phyloP scores from a whole-genome alignment of 176 grass and related monocot species.

The Triticum urartu region DNA sequence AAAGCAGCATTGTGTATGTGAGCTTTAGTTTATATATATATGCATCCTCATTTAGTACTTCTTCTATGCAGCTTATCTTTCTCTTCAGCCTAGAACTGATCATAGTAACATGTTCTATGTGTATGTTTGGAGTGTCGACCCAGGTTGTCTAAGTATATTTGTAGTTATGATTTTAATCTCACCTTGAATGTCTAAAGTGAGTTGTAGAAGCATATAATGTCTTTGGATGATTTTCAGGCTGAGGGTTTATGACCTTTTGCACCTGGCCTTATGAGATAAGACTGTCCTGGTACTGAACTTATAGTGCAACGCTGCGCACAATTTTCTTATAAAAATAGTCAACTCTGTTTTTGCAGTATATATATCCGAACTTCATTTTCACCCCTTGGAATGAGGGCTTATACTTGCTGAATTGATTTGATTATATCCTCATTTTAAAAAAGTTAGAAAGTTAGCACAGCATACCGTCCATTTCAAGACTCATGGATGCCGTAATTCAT shows the following conservation, averaged over 20 bases:
- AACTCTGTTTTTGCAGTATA: background rate
- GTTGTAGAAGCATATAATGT: background rate
- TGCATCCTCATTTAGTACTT: background rate
- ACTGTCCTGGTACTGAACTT: conserved; percentile 9
- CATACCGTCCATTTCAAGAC: background rate
- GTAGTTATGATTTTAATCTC: background rate
- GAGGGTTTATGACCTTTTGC: background rate
- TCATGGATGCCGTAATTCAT: conserved; percentile 8
- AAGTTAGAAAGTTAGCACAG: background rate
- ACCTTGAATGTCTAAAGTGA: background rate
- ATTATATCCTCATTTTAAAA: conserved; percentile 7
- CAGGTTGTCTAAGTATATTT: background rate
- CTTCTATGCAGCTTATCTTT: background rate
- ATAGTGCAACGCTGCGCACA: background rate
- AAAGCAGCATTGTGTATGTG: background rate
- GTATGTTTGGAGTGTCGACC: background rate
- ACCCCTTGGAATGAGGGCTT: background rate
- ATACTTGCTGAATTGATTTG: background rate
- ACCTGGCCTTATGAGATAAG: background rate
- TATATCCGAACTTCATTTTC: background rate
- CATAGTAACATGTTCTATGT: background rate
- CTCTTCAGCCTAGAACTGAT: background rate
- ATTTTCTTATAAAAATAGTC: background rate
- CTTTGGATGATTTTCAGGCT: background rate
- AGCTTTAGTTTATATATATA: background rate